Evolutionary conservation across 2,329 filamentous ascomycete species (phyloP).

Genomic region (Colletotrichum sp.): DNA sequence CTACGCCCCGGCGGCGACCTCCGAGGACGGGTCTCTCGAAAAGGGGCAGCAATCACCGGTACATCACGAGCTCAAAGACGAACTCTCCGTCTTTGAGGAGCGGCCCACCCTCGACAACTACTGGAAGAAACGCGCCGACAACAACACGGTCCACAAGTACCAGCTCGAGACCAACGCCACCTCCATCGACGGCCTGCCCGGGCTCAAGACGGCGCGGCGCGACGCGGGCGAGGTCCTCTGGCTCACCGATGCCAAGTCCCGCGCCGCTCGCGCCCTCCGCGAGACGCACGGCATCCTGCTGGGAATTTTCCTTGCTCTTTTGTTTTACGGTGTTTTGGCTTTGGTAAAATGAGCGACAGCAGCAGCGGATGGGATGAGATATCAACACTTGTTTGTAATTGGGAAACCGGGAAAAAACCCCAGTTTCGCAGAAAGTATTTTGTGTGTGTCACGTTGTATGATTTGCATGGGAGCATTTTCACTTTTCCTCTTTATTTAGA

Average conservation of each 20-base stretch:
- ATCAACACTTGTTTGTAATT: neutral
- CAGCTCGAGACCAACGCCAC: conserved; percentile 58
- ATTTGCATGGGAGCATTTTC: neutral
- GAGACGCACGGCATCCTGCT: conserved; percentile 20
- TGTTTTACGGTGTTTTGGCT: neutral
- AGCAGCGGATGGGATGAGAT: neutral
- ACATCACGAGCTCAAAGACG: conserved; percentile 23
- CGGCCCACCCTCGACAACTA: conserved; percentile 61
- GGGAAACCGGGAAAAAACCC: neutral
- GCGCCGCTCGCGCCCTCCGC: neutral
- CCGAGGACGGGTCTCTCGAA: conserved; percentile 19
- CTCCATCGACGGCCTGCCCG: conserved; percentile 65
- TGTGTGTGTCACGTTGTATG: neutral
- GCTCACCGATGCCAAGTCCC: conserved; percentile 39
- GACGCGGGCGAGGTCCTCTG: conserved; percentile 52
- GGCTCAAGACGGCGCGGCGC: conserved; percentile 57
- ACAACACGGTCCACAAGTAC: conserved; percentile 58
- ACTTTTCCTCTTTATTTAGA: neutral
- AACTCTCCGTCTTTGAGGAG: conserved; percentile 52
- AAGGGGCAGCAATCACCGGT: conserved; percentile 21
- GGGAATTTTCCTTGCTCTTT: conserved; percentile 24
- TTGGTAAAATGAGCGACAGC: neutral
- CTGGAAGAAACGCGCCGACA: conserved; percentile 52
- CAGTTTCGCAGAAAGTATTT: neutral
- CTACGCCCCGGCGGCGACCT: conserved; percentile 32